Percentiles rank a stretch among this genome's conserved stretches.
Evolutionary conservation across 2,329 filamentous ascomycete genomes (phyloP).

Genomic region (Sporothrix protearum): DNA sequence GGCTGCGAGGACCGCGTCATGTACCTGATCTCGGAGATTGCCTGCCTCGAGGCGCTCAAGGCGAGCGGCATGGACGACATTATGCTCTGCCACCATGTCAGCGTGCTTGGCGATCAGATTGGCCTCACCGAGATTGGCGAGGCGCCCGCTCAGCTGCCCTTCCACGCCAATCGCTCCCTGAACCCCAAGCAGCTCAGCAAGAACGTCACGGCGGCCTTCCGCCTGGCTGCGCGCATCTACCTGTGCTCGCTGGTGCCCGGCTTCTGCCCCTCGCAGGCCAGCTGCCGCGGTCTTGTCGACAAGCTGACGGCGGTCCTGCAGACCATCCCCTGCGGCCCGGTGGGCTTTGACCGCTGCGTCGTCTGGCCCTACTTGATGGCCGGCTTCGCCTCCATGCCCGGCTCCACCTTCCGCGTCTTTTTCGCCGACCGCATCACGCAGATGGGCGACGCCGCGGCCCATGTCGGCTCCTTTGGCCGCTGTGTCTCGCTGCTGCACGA

Average conservation of each 20-base stretch:
- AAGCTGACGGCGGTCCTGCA: conserved; percentile 74
- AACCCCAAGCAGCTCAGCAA: conserved; percentile 77
- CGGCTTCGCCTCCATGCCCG: conserved; percentile 70
- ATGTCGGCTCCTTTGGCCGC: conserved; percentile 80
- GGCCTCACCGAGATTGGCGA: conserved; percentile 70
- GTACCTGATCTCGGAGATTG: conserved; percentile 97
- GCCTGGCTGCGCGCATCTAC: conserved; percentile 88
- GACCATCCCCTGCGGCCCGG: conserved; percentile 74
- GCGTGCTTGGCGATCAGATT: conserved; percentile 82
- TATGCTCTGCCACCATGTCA: conserved; percentile 82
- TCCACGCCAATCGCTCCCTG: conserved; percentile 68
- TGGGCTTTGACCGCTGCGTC: conserved; percentile 84
- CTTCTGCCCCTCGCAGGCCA: conserved; percentile 70
- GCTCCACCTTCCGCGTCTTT: conserved; percentile 71
- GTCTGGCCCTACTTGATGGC: conserved; percentile 91
- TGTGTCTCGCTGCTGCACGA: conserved; percentile 75
- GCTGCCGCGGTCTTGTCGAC: conserved; percentile 71
- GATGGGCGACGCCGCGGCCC: conserved; percentile 67
- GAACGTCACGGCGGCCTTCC: conserved; percentile 89
- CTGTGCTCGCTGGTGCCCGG: conserved; percentile 93
- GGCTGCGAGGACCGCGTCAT: conserved; percentile 96
- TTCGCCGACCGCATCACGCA: conserved; percentile 70
- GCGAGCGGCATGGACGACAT: conserved; percentile 78
- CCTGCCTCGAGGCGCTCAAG: conserved; percentile 89
- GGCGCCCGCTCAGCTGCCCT: conserved; percentile 56